Evolutionary conservation across 2,329 filamentous ascomycete species (phyloP), one percentile per base, ranked within the genome.

Genomic region (Periglandula ipomoeae): DNA sequence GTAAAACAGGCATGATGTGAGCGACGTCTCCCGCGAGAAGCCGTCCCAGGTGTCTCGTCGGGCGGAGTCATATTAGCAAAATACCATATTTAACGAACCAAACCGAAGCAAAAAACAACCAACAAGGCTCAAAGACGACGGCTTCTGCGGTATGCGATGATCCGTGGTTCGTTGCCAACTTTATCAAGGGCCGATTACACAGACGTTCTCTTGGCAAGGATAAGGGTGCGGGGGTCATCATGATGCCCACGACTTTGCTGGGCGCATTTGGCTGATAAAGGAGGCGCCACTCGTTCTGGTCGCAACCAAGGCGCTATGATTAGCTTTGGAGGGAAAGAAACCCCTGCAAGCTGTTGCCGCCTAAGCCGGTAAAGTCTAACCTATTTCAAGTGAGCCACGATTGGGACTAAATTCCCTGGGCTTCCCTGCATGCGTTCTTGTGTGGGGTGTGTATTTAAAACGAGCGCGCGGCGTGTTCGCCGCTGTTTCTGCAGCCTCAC

Each of bases 1-100:
- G 70, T 73, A 45, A 74, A 64, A 55, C 69, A 71, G 23, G 68
- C 68, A 54, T 70, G 64, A 50, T 70, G 65, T 44, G 66, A 69
- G 37, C 68, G 60, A 52, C 65, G 58, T 57, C 67, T 61, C 39
- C 66, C 67, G 17, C 65, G 64, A 54, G 56, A 52, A 37, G 53
- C 51, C 48, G 50, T 55, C 22, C 44, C 44, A 19, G 34, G 30
- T 48, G 47, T 58, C 27, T 65, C 64, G 39, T 65, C 65, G 52
- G 57, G 57, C 24, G 60, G 61, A 48, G 61, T 60, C 66, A 65
- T 66, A 26, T 27, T 58, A 34, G 41, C 49, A 37, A 32, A 15
- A 13, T 30, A 22, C 19, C 24, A 37, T 40, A 2, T 17, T n/a
- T 27, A 26, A 41, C 11, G 13, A 6, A 19, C 34, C 44, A 10